A percentile compares a stretch with the other conserved stretches of the same genome.
phyloP scores from a whole-genome alignment of 306 rosid genomes.

The Quercus wislizeni region DNA sequence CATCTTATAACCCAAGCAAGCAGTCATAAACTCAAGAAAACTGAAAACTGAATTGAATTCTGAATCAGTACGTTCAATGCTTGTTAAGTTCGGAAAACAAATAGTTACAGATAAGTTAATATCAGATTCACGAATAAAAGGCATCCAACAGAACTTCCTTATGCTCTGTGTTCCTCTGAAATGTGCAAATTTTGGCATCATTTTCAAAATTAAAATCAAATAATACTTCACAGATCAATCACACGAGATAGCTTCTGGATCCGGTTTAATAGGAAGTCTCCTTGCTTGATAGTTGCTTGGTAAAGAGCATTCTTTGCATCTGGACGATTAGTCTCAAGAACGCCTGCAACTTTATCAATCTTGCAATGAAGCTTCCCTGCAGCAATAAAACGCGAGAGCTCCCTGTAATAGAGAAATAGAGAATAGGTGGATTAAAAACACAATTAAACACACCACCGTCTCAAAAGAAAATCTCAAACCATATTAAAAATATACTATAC shows the following conservation, averaged over 20 bases:
- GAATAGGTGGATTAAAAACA: neutral
- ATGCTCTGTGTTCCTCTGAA: conserved; percentile 13
- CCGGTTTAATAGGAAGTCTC: conserved; percentile 91
- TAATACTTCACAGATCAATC: conserved; percentile 61
- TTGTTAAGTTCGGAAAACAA: conserved; percentile 19
- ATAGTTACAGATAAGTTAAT: neutral
- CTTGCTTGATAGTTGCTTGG: conserved; percentile 97
- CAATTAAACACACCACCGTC: neutral
- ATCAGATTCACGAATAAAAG: conserved; percentile 13
- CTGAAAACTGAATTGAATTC: conserved; percentile 1
- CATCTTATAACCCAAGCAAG: neutral
- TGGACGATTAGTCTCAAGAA: conserved; percentile 90
- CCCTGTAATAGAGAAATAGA: conserved; percentile 56
- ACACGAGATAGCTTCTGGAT: conserved; percentile 95
- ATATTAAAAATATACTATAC: neutral
- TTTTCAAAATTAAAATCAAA: conserved; percentile 5
- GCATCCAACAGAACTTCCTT: conserved; percentile 18
- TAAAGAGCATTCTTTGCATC: conserved; percentile 95
- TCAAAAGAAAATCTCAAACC: neutral
- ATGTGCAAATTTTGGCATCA: conserved; percentile 1
- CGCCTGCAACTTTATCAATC: conserved; percentile 95
- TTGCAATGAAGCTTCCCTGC: conserved; percentile 97
- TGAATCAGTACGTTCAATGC: conserved; percentile 4
- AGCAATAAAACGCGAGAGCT: conserved; percentile 91
- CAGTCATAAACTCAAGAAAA: neutral